Base-by-base conservation (phyloP, 1,139 yeast species). In the Lodderomyces oxycetoniae region DNA sequence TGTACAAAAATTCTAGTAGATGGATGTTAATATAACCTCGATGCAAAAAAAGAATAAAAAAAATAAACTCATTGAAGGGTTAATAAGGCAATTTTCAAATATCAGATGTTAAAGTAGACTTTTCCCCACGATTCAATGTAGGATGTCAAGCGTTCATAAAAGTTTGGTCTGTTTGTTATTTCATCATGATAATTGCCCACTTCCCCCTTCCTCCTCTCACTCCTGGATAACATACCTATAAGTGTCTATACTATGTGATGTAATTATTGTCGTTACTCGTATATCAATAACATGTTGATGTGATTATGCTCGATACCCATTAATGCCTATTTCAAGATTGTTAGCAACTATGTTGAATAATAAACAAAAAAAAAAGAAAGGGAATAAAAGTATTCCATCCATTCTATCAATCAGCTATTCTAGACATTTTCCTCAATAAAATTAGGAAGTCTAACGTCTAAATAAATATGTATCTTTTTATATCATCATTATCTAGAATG, bases 381-480 rank as follows among this genome's bases (percentile, higher is more conserved):
- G 7, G 22, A 7, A 19, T 7, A 19, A 19, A 19, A 7, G 10
- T n/a, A 20, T 20, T 9, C 23, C 23, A n/a, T 20, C 23, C n/a
- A 20, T 8, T 20, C 23, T 20, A 20, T 20, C n/a, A 20, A 20
- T 53, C 59, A 53, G 60, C 43, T 49, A 43, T 46, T 45, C 48
- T 47, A 54, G 59, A 55, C 47, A 36, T 44, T 51, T 36, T 55
- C 60, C 56, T 53, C 61, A 55, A 45, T 37, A 34, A 16, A 33
- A 32, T 34, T 54, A 42, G 50, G 59, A 53, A 54, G 59, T 54
- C 59, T 53, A 54, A 54, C 59, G 59, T 54, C 59, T 48, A 37
- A 43, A 45, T 41, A 44, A 50, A 30, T 26, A 21, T 30, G 17
- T 28, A 30, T 24, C 26, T 24, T 24, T 24, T 24, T 24, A 24